Base-by-base conservation (phyloP, 176 grass and related monocot genomes). In the Phoenix roebelenii region DNA sequence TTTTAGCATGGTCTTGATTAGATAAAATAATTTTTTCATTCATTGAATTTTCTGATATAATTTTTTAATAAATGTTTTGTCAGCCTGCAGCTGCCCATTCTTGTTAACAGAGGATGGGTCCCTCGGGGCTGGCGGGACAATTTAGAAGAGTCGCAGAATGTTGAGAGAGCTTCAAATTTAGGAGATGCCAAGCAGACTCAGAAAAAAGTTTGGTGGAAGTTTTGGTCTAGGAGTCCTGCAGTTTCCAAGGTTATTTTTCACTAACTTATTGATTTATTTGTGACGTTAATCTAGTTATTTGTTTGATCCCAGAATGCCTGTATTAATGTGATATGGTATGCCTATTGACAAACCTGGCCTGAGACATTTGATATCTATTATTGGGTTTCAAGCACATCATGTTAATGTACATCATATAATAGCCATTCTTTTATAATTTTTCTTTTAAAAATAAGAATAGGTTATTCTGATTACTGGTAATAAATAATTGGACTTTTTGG, bases 91-190 rank as follows among this genome's bases (percentile, higher is more conserved):
- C 63, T 71, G 64, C 82, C 88, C 57, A 62, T 92, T 58, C 81
- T 98, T 63, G 87, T 98, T 62, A 98, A 98, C 54, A 89, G 93
- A 87, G 93, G 93, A 50, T 98, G 93, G 93, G 74, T 89, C 77
- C 93, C 93, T 44, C 87, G 81, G 55, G 79, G 32, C 18, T 92
- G 88, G 88, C 81, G 76, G 58, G 77, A 92, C 69, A 92, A 32
- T 7, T 57, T 69, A 16, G 76, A 67, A 63, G 74, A 61, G 52
- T 54, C 72, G 22, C 58, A 92, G 22, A 77, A 72, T 18, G 18
- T 60, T 61, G 66, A 57, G 24, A 71, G 71, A 83, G 15, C 52
- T 80, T 76, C 77, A 65, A 75, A 59, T 65, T 57, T 58, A 52
- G 15, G 48, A 50, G 60, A 60, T 49, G 44, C 55, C 51, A 72